A percentile compares a stretch with the other conserved stretches of the same genome.
Evolutionary conservation across 2,329 filamentous ascomycete genomes (phyloP).

Genomic region (Sclerotinia nivalis): DNA sequence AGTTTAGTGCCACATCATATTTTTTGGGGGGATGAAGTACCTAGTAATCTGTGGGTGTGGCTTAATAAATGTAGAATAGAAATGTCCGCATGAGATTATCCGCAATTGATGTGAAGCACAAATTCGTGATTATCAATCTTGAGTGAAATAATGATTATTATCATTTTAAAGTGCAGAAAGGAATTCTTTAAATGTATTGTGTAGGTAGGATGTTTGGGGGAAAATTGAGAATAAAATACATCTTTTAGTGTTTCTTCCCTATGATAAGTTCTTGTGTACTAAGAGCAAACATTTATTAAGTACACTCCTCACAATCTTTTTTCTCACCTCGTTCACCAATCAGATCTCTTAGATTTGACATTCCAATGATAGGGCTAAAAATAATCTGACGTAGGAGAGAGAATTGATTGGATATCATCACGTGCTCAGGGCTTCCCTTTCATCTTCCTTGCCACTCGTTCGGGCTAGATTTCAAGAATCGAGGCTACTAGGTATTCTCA

Average conservation of each 20-base stretch:
- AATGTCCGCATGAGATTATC: not conserved
- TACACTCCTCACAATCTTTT: not conserved
- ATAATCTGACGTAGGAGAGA: conserved; percentile 15
- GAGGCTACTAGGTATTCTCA: not conserved
- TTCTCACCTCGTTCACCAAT: not conserved
- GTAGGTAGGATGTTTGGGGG: no score
- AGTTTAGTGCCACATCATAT: not conserved
- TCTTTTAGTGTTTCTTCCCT: no score
- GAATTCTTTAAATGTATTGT: no score
- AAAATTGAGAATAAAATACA: no score
- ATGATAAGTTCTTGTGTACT: no score
- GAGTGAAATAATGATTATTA: not conserved
- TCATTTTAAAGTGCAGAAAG: no score
- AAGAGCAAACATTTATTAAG: not conserved
- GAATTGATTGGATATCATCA: not conserved
- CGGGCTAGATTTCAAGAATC: no score
- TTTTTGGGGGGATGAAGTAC: not conserved
- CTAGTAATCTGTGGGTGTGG: not conserved
- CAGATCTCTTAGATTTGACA: conserved; percentile 36
- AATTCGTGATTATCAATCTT: not conserved
- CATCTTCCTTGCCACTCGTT: not conserved
- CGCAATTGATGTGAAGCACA: not conserved
- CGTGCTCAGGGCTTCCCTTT: not conserved
- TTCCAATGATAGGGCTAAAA: conserved; percentile 12
- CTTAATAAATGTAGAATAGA: not conserved